Conservation (phyloP, 2,329 filamentous ascomycete genomes). For the Neurospora crassa region DNA sequence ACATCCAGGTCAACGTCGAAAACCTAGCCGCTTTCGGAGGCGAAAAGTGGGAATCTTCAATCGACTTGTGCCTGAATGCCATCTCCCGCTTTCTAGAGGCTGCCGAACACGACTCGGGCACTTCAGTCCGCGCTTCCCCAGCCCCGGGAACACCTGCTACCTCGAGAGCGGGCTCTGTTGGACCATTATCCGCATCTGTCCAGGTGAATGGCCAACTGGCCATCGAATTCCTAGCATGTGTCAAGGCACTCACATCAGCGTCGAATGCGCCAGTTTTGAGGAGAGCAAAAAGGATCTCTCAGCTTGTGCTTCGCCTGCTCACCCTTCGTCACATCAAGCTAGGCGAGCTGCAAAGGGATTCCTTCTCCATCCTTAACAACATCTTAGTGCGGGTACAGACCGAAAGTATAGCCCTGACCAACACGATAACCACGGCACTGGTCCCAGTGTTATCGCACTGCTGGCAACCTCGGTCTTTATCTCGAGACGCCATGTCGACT, state of each 20-base stretch:
- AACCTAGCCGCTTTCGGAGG: constrained; percentile 47
- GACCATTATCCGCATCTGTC: constrained; percentile 13
- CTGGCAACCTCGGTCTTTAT: constrained; percentile 64
- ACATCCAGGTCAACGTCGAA: constrained; percentile 69
- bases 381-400: constrained; percentile 56
- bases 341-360: constrained; percentile 57
- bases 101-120: constrained; percentile 25
- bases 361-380: constrained; percentile 67
- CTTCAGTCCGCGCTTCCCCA: constrained; percentile 35
- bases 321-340: constrained; percentile 46
- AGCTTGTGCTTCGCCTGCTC: constrained; percentile 51
- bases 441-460: constrained; percentile 64
- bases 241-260: constrained; percentile 53
- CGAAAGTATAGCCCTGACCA: constrained; percentile 57
- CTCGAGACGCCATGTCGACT: constrained; percentile 50
- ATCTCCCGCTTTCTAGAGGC: constrained; percentile 44
- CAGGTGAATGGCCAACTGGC: constrained; percentile 27
- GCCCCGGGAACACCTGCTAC: constrained; percentile 27
- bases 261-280: constrained; percentile 58
- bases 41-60: constrained; percentile 57
- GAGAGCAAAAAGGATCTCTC: constrained; percentile 45
- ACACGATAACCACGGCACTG: constrained; percentile 47
- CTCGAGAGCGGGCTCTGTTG: constrained; percentile 19
- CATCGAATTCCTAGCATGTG: constrained; percentile 52
- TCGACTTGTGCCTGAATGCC: constrained; percentile 61